phyloP scores from a whole-genome alignment of 2,329 filamentous ascomycete species.

The Diaporthe sp. region DNA sequence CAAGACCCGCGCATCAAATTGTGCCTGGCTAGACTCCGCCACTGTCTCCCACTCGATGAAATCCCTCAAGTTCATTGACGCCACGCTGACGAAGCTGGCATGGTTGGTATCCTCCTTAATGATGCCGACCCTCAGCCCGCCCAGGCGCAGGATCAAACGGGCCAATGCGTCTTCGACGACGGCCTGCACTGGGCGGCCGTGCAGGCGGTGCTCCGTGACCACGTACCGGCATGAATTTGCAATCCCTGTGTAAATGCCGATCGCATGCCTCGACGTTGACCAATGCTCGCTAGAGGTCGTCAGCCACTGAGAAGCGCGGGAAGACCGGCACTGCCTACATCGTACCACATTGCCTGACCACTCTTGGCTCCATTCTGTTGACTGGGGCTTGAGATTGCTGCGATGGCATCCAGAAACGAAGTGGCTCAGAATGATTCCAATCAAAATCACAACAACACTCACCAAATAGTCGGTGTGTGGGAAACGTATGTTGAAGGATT shows the following conservation, averaged over 20 bases:
- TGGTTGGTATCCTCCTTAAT: conserved; percentile 57
- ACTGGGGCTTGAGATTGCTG: neutral
- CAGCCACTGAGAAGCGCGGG: neutral
- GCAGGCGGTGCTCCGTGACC: conserved; percentile 40
- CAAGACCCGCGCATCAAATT: conserved; percentile 49
- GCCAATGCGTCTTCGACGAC: conserved; percentile 56
- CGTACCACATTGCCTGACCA: conserved; percentile 43
- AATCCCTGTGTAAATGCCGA: conserved; percentile 64
- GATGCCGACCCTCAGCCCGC: conserved; percentile 64
- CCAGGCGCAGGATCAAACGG: conserved; percentile 57
- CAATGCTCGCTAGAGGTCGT: conserved; percentile 55
- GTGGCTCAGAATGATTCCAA: neutral
- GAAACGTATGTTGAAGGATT: too few species aligned
- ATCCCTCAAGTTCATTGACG: conserved; percentile 57
- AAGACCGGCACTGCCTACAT: conserved; percentile 5
- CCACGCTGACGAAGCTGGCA: conserved; percentile 60
- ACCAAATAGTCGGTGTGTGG: too few species aligned
- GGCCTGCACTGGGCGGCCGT: conserved; percentile 39
- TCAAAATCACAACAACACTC: neutral
- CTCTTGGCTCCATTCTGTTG: neutral
- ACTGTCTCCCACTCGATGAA: conserved; percentile 55
- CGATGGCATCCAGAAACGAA: neutral
- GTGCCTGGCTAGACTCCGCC: conserved; percentile 34
- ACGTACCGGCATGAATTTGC: conserved; percentile 60
- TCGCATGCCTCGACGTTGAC: conserved; percentile 60